Base-by-base conservation (phyloP, 2,329 filamentous ascomycete species). In the Calycina marina region DNA sequence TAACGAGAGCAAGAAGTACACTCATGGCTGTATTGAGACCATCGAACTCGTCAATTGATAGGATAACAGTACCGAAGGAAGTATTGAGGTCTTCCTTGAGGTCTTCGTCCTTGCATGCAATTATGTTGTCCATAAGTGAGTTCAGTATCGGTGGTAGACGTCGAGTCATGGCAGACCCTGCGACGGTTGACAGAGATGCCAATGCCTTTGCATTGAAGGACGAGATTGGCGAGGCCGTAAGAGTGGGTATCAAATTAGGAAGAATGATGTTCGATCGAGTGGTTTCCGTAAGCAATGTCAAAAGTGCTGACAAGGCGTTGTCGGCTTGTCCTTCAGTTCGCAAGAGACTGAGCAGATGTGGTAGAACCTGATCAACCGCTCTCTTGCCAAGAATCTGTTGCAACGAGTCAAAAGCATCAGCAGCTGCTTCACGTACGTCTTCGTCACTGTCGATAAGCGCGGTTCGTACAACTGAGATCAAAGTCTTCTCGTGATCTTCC, bases 21-120 rank as follows among this genome's bases (percentile, higher is more conserved):
- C 82, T 93, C 84, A 98, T 96, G 39, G 83, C 77, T 6, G 82
- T 90, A 53, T 94, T 96, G 20, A 98, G 68, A 31, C 92, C 90
- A 57, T 98, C 90, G 46, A 75, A 93, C 55, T 96, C 90, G 54
- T 98, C 90, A 38, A 96, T 85, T 13, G 86, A 93, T 31, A 88
- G 63, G 37, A 98, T 67, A 4, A 98, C 83, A 1, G 81, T 82
- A 53, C 94, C 83, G 48, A 98, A 90, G 0, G 90, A 80, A 30
- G 62, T 61, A 44, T 81, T 72, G 8, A 98, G 67, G 40, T 96
- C 86, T 25, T 57, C 57, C 15, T 66, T 71, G 20, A 93, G 72
- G 5, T 61, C 59, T n/a, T 81, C 77, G 35, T 94, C 82, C 41
- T 75, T 73, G 52, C 71, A 73, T 34, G 69, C 67, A 38, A 96